Percentiles rank a stretch among this genome's conserved stretches.
Evolutionary conservation across 352 stramenopile species (phyloP).

Genomic region (Chrysophaeum taylorii): DNA sequence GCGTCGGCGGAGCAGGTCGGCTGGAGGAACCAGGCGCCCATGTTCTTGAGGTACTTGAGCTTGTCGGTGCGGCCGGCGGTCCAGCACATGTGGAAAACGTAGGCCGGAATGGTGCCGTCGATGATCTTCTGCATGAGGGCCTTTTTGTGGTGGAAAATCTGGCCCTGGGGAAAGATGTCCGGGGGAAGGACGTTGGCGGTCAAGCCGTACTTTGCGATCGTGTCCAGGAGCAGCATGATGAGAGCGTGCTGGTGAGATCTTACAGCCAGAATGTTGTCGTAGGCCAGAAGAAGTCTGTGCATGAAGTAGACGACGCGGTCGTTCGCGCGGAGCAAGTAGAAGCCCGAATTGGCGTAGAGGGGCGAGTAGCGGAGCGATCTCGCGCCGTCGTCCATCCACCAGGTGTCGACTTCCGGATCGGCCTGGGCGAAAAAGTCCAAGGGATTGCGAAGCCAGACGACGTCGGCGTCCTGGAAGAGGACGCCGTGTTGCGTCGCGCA

Average conservation of each 20-base stretch:
- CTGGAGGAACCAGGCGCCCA: conserved; percentile 21
- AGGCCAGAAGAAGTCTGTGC: conserved; percentile 16
- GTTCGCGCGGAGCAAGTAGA: conserved; percentile 25
- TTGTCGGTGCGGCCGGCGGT: conserved; percentile 20
- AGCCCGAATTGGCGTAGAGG: conserved; percentile 26
- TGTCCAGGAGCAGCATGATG: conserved; percentile 20
- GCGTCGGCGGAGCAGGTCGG: background rate
- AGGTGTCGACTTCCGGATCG: conserved; percentile 11
- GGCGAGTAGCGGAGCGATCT: conserved; percentile 19
- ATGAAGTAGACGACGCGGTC: conserved; percentile 14
- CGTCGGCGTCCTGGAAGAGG: conserved; percentile 27
- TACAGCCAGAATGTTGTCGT: conserved; percentile 3
- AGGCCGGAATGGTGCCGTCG: background rate
- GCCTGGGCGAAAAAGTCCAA: background rate
- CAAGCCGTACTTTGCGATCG: conserved; percentile 12
- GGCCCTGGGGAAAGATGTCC: conserved; percentile 15
- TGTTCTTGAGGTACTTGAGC: conserved; percentile 25
- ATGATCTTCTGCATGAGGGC: conserved; percentile 10
- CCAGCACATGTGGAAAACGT: conserved; percentile 31
- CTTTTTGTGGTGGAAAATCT: conserved; percentile 26
- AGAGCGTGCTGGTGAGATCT: conserved; percentile 25
- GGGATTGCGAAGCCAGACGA: conserved; percentile 24
- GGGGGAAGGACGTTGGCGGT: conserved; percentile 8
- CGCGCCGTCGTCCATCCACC: conserved; percentile 28
- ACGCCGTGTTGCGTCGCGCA: conserved; percentile 7